phyloP scores from a whole-genome alignment of 768 basidiomycete genomes.

The Xerocomellus intermedius region DNA sequence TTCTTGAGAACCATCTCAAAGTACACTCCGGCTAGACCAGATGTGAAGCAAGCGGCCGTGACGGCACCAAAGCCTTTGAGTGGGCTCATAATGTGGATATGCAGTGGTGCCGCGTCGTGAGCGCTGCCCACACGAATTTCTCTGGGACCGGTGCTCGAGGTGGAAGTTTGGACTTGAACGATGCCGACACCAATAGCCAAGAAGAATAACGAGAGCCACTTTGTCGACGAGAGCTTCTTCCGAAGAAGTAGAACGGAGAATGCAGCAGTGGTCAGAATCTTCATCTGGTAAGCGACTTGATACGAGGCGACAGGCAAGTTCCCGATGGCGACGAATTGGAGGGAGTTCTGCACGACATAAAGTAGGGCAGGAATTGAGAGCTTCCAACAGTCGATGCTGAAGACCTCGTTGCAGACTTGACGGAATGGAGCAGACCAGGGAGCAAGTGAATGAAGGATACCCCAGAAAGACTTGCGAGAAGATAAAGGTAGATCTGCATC shows the following conservation, averaged over 20 bases:
- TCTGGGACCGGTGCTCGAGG: constrained; percentile 30
- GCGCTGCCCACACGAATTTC: constrained; percentile 61
- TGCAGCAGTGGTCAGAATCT: constrained; percentile 94
- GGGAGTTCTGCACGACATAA: constrained; percentile 93
- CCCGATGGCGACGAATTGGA: constrained; percentile 94
- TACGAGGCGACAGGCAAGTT: constrained; percentile 97
- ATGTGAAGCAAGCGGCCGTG: constrained; percentile 82
- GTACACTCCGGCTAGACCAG: constrained; percentile 88
- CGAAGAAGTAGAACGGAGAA: constrained; percentile 86
- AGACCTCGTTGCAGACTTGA: constrained; percentile 68
- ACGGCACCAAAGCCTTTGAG: constrained; percentile 83
- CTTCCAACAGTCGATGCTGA: constrained; percentile 95
- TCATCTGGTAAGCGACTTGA: constrained; percentile 98
- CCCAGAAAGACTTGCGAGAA: constrained; percentile 40
- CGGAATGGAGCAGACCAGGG: constrained; percentile 51
- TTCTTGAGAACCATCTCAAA: constrained; percentile 93
- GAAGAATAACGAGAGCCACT: constrained; percentile 88
- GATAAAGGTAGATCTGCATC: constrained; percentile 43
- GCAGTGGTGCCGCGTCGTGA: constrained; percentile 56
- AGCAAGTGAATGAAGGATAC: constrained; percentile 36
- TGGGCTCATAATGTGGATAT: constrained; percentile 77
- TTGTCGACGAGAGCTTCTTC: constrained; percentile 63
- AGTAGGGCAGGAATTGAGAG: constrained; percentile 94
- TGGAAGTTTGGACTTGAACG: constrained; percentile 84
- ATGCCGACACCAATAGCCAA: constrained; percentile 91